phyloP scores from a whole-genome alignment of 2,329 filamentous ascomycete species.

The Curvularia verruculosa region DNA sequence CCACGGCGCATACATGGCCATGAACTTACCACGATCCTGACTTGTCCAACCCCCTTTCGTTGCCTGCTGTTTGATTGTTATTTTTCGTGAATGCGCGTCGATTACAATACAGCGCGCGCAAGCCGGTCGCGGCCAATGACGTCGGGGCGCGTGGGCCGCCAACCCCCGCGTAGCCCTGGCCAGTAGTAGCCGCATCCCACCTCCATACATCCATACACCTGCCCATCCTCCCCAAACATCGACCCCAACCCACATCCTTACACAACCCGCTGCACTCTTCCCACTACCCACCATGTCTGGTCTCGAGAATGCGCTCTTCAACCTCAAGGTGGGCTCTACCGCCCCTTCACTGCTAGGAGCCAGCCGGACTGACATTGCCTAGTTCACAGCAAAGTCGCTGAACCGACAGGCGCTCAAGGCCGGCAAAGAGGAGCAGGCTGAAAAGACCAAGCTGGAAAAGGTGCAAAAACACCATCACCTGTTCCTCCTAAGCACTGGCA shows the following conservation, averaged over 20 bases:
- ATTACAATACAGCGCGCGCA: background rate
- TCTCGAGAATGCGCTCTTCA: slow-evolving; percentile 67
- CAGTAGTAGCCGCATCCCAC: slow-evolving; percentile 39
- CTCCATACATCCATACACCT: slow-evolving; percentile 3
- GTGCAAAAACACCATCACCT: slow-evolving; percentile 34
- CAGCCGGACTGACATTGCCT: slow-evolving; percentile 31
- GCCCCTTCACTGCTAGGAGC: background rate
- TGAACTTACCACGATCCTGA: background rate
- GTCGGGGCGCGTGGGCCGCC: slow-evolving; percentile 32
- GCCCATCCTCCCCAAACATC: slow-evolving; percentile 22
- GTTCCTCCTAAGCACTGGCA: background rate
- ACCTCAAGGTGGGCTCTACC: slow-evolving; percentile 59
- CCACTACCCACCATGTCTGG: slow-evolving; percentile 58
- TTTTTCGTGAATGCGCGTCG: slow-evolving; percentile 12
- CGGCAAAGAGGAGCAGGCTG: slow-evolving; percentile 64
- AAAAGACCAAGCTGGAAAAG: slow-evolving; percentile 68
- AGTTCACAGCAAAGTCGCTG: slow-evolving; percentile 69
- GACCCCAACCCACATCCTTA: slow-evolving; percentile 13
- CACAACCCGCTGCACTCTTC: slow-evolving; percentile 13
- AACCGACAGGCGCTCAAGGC: slow-evolving; percentile 67
- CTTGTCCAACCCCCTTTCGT: background rate
- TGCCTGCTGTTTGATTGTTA: slow-evolving; percentile 9
- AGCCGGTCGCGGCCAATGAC: slow-evolving; percentile 14
- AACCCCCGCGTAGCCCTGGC: slow-evolving; percentile 32
- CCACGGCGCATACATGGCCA: background rate